phyloP scores from a whole-genome alignment of 805 yeast genomes.

The Wickerhamomyces canadensis region DNA sequence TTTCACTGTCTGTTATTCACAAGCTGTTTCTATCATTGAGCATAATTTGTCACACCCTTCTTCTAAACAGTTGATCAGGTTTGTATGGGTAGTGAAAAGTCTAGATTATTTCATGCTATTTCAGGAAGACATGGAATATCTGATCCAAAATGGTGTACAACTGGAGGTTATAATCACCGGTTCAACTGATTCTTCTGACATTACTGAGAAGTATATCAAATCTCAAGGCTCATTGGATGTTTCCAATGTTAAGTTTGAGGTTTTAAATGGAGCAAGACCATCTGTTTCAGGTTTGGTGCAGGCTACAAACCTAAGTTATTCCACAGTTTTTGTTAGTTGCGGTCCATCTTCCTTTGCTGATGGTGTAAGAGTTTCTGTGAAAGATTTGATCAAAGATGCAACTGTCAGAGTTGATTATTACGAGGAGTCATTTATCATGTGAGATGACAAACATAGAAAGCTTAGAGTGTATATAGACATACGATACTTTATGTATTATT shows the following conservation, averaged over 20 bases:
- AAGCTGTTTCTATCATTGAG: conserved; percentile 27
- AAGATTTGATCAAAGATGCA: conserved; percentile 29
- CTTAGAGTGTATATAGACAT: background rate
- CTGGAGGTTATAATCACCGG: conserved; percentile 16
- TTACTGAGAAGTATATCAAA: conserved; percentile 3
- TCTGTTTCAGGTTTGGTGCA: conserved; percentile 7
- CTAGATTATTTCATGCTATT: conserved; percentile 44
- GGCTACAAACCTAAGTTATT: conserved; percentile 29
- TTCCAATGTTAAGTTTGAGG: background rate
- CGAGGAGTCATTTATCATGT: conserved; percentile 27
- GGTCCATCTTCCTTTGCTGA: conserved; percentile 61
- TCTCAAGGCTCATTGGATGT: conserved; percentile 3
- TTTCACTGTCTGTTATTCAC: conserved; percentile 43
- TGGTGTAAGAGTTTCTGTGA: conserved; percentile 43
- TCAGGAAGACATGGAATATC: conserved; percentile 34
- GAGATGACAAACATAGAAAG: too few species aligned
- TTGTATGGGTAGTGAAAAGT: conserved; percentile 63
- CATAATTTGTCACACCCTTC: conserved; percentile 9
- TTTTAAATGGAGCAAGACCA: conserved; percentile 14
- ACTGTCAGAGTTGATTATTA: conserved; percentile 26
- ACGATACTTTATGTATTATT: too few species aligned
- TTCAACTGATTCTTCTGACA: background rate
- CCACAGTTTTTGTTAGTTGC: conserved; percentile 48
- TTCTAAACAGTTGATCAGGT: conserved; percentile 29
- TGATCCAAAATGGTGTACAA: conserved; percentile 23